Conservation (phyloP, 2,329 filamentous ascomycete genomes). For the Neoarthrinium moseri region DNA sequence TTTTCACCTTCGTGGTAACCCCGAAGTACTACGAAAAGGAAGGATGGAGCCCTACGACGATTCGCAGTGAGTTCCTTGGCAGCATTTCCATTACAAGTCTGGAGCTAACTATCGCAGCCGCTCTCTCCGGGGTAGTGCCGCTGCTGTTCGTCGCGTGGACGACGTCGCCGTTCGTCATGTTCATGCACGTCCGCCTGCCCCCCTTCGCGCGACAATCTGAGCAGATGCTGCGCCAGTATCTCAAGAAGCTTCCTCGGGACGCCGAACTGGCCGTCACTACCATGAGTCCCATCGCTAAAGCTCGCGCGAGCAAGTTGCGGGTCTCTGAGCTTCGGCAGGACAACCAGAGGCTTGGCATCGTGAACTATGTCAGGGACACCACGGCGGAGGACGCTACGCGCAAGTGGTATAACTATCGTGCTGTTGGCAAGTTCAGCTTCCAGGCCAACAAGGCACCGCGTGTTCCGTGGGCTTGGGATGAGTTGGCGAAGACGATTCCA, state of each 20-base stretch:
- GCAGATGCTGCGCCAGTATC: slow-evolving; percentile 52
- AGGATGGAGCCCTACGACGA: slow-evolving; percentile 20
- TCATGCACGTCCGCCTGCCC: slow-evolving; percentile 69
- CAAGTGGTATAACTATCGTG: slow-evolving; percentile 36
- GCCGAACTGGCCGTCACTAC: slow-evolving; percentile 51
- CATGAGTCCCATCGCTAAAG: slow-evolving; percentile 54
- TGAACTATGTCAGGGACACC: slow-evolving; percentile 34
- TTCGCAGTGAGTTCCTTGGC: slow-evolving; percentile 19
- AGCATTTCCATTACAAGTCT: too few relatives aligned
- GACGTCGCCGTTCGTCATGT: slow-evolving; percentile 69
- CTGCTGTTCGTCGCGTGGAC: slow-evolving; percentile 63
- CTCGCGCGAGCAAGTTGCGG: slow-evolving; percentile 36
- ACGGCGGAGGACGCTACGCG: slow-evolving; percentile 23
- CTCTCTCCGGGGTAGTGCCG: slow-evolving; percentile 61
- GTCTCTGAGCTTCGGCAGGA: slow-evolving; percentile 32
- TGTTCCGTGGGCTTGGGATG: slow-evolving; percentile 35
- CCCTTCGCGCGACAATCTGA: slow-evolving; percentile 61
- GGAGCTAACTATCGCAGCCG: slow-evolving; percentile 38
- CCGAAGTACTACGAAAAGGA: slow-evolving; percentile 53
- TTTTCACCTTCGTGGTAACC: slow-evolving; percentile 63
- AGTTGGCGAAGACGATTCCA: slow-evolving; percentile 24
- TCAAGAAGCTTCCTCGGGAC: slow-evolving; percentile 42
- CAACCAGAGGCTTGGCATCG: slow-evolving; percentile 32
- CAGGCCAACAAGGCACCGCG: slow-evolving; percentile 24
- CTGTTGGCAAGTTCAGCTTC: slow-evolving; percentile 34